phyloP scores from a whole-genome alignment of 306 rosid genomes.

The Cicer chorassanicum region DNA sequence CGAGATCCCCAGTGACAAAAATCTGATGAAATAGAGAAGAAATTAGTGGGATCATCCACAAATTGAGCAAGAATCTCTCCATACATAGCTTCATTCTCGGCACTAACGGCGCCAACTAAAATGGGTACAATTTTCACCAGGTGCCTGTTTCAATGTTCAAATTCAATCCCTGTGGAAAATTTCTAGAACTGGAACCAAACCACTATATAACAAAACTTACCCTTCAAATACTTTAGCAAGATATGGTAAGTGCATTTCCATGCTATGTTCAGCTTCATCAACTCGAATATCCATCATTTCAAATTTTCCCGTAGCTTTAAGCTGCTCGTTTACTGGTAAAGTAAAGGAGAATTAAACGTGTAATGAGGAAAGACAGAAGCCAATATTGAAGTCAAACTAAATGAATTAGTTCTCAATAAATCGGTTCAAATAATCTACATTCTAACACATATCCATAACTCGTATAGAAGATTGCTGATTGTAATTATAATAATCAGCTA shows the following conservation, averaged over 20 bases:
- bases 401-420: conserved; percentile 16
- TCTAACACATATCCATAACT: not conserved
- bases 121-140: conserved; percentile 87
- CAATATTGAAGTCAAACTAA: conserved; percentile 30
- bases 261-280: conserved; percentile 99
- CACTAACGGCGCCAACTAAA: conserved; percentile 82
- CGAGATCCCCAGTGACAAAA: conserved; percentile 99
- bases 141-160: conserved; percentile 59
- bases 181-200: conserved; percentile 34
- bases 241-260: conserved; percentile 99
- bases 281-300: conserved; percentile 76
- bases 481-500: not conserved
- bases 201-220: conserved; percentile 48
- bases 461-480: not conserved
- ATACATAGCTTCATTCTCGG: conserved; percentile 79
- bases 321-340: conserved; percentile 75
- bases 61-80: conserved; percentile 85
- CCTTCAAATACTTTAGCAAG: conserved; percentile 96
- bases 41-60: conserved; percentile 78
- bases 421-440: conserved; percentile 1
- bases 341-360: conserved; percentile 19
- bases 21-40: conserved; percentile 88
- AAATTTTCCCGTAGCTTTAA: conserved; percentile 85
- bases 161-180: conserved; percentile 38
- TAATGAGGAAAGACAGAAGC: conserved; percentile 10